These are phyloP conservation scores for Nosema muscidifuracis DNA, from an alignment of 371 early-diverging fungal genomes.

Conservation along the genomic window DNA sequence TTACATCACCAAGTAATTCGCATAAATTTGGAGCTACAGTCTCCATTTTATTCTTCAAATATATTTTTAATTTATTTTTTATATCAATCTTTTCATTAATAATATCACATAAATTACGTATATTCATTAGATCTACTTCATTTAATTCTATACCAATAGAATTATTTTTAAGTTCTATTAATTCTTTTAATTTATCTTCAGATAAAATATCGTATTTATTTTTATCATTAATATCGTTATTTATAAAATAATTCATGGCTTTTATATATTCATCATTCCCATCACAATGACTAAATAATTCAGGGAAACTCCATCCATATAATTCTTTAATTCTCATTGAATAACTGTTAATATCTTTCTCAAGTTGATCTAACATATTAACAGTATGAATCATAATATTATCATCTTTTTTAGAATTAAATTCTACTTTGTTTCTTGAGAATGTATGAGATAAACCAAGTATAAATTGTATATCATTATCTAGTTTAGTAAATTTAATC, in stretches of 20 bases:
- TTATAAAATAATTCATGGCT: slow-evolving; percentile 10
- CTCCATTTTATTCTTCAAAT: slow-evolving; percentile 81
- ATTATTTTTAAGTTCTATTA: slow-evolving; percentile 3
- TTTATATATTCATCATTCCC: slow-evolving; percentile 25
- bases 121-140: slow-evolving; percentile 11
- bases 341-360: slow-evolving; percentile 84
- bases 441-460: slow-evolving; percentile 76
- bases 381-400: slow-evolving; percentile 85
- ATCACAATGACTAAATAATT: not conserved
- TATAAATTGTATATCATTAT: not conserved
- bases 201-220: not conserved
- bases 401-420: slow-evolving; percentile 79
- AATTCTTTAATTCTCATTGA: slow-evolving; percentile 69
- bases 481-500: slow-evolving; percentile 56
- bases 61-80: slow-evolving; percentile 65
- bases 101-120: slow-evolving; percentile 16
- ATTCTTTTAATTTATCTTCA: not conserved
- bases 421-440: slow-evolving; percentile 82
- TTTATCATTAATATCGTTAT: not conserved
- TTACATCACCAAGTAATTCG: slow-evolving; percentile 85
- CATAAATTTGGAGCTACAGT: slow-evolving; percentile 91
- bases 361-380: slow-evolving; percentile 76
- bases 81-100: slow-evolving; percentile 65
- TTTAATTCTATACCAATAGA: slow-evolving; percentile 24
- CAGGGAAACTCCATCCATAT: slow-evolving; percentile 23